Conservation (phyloP, 108 stramenopile genomes). For the Pseudonitzschia multiseries region DNA sequence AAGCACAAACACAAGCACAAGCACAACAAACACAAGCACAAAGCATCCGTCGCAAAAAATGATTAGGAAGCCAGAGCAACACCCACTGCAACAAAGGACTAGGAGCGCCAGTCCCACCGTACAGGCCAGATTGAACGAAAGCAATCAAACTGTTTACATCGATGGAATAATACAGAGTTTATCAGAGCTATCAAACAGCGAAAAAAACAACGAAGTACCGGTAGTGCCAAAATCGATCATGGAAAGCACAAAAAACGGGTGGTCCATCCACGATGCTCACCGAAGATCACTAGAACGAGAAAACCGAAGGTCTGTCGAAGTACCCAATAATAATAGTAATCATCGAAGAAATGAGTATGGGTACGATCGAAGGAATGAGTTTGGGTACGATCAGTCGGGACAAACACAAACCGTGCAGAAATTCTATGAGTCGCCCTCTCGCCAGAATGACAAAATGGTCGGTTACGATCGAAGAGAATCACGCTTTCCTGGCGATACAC, state of each 20-base stretch:
- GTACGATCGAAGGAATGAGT: background rate
- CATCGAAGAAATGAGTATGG: background rate
- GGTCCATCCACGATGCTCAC: background rate
- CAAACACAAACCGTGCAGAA: background rate
- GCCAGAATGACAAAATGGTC: background rate
- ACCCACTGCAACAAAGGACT: too few species aligned
- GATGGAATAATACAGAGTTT: constrained; percentile 10
- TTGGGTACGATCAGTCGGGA: background rate
- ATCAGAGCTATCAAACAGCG: background rate
- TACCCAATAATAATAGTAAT: background rate
- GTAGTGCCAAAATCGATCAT: background rate
- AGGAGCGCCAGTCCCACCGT: too few species aligned
- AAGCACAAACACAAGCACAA: too few species aligned
- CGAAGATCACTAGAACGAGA: background rate
- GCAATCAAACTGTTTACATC: background rate
- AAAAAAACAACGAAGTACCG: too few species aligned
- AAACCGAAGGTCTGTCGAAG: background rate
- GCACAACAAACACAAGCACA: background rate
- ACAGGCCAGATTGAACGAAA: background rate
- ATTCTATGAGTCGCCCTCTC: background rate
- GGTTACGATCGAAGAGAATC: background rate
- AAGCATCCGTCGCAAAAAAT: too few species aligned
- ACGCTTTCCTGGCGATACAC: background rate
- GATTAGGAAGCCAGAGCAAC: too few species aligned
- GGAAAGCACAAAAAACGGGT: background rate